Percentiles rank a stretch among this genome's conserved stretches.
These are phyloP conservation scores for Sugiyamaella pinicola DNA, from an alignment of 1,139 yeast species.

Conservation along the genomic window DNA sequence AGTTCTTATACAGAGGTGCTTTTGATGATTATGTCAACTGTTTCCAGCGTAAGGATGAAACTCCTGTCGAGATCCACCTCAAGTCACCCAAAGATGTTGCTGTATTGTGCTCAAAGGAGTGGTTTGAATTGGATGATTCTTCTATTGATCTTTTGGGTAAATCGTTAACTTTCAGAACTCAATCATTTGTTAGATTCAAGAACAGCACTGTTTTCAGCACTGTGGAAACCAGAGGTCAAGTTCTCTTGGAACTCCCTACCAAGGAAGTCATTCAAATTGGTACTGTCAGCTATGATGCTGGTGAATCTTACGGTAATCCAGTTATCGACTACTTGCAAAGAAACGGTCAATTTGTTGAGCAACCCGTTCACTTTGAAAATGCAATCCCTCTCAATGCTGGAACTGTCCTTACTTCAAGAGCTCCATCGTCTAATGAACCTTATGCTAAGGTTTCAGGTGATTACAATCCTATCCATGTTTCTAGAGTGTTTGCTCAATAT, in stretches of 20 bases:
- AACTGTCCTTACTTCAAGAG: slow-evolving; percentile 70
- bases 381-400: slow-evolving; percentile 83
- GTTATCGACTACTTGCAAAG: slow-evolving; percentile 91
- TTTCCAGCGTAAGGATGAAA: slow-evolving; percentile 83
- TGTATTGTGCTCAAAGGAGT: slow-evolving; percentile 89
- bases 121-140: slow-evolving; percentile 83
- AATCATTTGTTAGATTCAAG: slow-evolving; percentile 81
- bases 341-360: slow-evolving; percentile 92
- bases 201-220: slow-evolving; percentile 73
- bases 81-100: slow-evolving; percentile 87
- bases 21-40: slow-evolving; percentile 89
- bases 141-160: slow-evolving; percentile 74
- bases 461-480: slow-evolving; percentile 96
- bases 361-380: slow-evolving; percentile 87
- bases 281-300: slow-evolving; percentile 85
- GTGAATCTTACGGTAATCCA: slow-evolving; percentile 94
- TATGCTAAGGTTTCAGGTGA: slow-evolving; percentile 98
- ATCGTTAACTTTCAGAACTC: slow-evolving; percentile 85
- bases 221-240: slow-evolving; percentile 83
- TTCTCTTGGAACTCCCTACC: slow-evolving; percentile 85
- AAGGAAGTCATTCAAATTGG: slow-evolving; percentile 91
- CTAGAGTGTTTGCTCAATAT: slow-evolving; percentile 89
- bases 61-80: slow-evolving; percentile 79
- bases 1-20: slow-evolving; percentile 94
- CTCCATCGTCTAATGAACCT: slow-evolving; percentile 88